Base-by-base conservation (phyloP, 352 stramenopile species). In the Achlya hypogyna region DNA sequence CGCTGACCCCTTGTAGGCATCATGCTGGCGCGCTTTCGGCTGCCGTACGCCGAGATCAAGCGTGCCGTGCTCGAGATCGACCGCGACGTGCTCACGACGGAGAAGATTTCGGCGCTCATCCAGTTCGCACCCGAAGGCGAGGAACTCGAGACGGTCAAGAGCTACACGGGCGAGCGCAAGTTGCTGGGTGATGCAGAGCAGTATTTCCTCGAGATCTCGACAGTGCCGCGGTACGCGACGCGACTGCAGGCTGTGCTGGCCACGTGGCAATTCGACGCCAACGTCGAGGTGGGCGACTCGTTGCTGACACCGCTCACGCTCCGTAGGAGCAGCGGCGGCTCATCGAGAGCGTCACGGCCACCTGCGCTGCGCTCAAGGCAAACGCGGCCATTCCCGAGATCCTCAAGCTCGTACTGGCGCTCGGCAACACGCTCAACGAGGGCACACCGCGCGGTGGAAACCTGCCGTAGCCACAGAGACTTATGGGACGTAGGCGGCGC, bases 341-440 rank as follows among this genome's bases (percentile, higher is more conserved):
- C 5, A 87, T 93, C 74, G 76, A 91, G 53, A 86, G 86, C 8
- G 80, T 98, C 18, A 81, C 77, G 34, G 87, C 86, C 51, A 93
- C 95, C 16, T 98, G 93, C 58, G 72, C 76, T 2, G 90, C 98
- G 71, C 71, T 98, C 16, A 85, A 96, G 68, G 75, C 82, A 31
- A 97, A 88, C 43, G 74, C 85, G 6, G 89, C 88, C 47, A 72
- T 99, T 14, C 81, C 89, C 53, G 79, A 96, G 51, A 89, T 96
- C 34, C 87, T 96, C 52, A 75, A 81, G 20, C 75, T 96, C 1
- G 84, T 96, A 20, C 42, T 96, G 35, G 83, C 81, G 16, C 70
- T 97, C 18, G 90, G 90, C 29, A 97, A 97, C 65, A 87, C 88
- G n/a, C 71, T 97, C 52, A 97, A 97, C 62, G 88, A 91, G 62